Evolutionary conservation across 1,284 basidiomycete species (phyloP), one percentile per base, ranked within the genome.

Genomic region (Neotropicomus parvogracilis): DNA sequence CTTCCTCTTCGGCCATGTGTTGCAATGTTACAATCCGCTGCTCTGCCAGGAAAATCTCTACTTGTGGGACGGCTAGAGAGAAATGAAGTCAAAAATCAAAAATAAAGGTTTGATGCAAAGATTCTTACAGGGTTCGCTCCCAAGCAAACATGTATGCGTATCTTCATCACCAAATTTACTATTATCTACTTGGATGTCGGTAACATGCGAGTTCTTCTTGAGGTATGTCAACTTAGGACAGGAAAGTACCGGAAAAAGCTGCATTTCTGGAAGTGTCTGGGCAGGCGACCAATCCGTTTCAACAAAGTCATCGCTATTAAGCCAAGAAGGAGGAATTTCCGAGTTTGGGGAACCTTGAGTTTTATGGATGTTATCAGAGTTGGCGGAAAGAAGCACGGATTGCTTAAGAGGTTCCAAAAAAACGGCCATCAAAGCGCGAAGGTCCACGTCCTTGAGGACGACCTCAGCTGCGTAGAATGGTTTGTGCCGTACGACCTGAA

Each of bases 391-490:
- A 26, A 72, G 70, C 12, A 83, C 73, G n/a, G 69, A 65, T 59
- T 74, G 70, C 59, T 88, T 88, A 54, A 83, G 68, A 6, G 81
- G 77, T 54, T 93, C 89, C 2, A 71, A 60, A 68, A 97, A 97
- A 38, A 80, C 78, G 0, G 91, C 92, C 9, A 86, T 72, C 52
- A 97, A 67, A 4, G 88, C 83, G 48, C 89, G 87, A 37, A 97
- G 71, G 50, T 93, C 86, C 32, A 95, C 70, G 7, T 83, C 80
- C 60, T 84, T 84, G 58, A 93, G 72, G 29, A 91, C 80, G 7
- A 95, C 80, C 68, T 97, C 93, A 28, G 88, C 88, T n/a, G 91
- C 88, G 62, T 94, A 93, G 70, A 98, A 93, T 2, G 89, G 83
- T 65, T 97, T 97, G 68, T 89, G 88, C 19, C 81, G 75, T 14